phyloP scores from a whole-genome alignment of 768 basidiomycete genomes.

The Tricholoma furcatifolium region DNA sequence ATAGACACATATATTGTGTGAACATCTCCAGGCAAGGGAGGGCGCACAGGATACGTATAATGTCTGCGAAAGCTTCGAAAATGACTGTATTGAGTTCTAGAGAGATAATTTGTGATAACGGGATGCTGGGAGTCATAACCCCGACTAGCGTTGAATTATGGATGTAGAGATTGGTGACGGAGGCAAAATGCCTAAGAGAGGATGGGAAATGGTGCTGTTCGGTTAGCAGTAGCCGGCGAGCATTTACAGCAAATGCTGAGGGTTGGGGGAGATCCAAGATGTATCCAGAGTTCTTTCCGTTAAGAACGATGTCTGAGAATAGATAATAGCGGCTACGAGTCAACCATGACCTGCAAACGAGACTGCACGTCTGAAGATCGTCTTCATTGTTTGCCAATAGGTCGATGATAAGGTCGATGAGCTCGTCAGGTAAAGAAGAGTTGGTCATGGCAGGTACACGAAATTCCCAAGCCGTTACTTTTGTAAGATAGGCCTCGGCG shows the following conservation, averaged over 20 bases:
- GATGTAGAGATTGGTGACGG: slow-evolving; percentile 10
- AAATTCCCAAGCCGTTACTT: background rate
- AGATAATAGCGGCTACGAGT: slow-evolving; percentile 12
- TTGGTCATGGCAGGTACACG: background rate
- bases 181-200: slow-evolving; percentile 8
- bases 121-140: slow-evolving; percentile 2
- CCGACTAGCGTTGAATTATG: background rate
- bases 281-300: background rate
- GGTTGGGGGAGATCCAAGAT: slow-evolving; percentile 5
- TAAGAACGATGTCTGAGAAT: slow-evolving; percentile 11
- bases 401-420: slow-evolving; percentile 20
- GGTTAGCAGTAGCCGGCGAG: slow-evolving; percentile 11
- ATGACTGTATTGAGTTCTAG: slow-evolving; percentile 14
- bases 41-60: slow-evolving; percentile 12
- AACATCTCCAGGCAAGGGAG: slow-evolving; percentile 10
- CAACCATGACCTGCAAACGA: slow-evolving; percentile 16
- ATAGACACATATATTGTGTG: slow-evolving; percentile 9
- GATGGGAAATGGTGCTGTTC: background rate
- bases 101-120: slow-evolving; percentile 10
- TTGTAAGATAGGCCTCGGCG: background rate
- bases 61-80: slow-evolving; percentile 6
- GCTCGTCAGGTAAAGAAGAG: slow-evolving; percentile 14
- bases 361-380: slow-evolving; percentile 12
- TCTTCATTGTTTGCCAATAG: slow-evolving; percentile 16
- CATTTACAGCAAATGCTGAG: slow-evolving; percentile 3